These are phyloP conservation scores for Aquilaria malaccensis DNA, from an alignment of 345 rosid species.

Conservation along the genomic window DNA sequence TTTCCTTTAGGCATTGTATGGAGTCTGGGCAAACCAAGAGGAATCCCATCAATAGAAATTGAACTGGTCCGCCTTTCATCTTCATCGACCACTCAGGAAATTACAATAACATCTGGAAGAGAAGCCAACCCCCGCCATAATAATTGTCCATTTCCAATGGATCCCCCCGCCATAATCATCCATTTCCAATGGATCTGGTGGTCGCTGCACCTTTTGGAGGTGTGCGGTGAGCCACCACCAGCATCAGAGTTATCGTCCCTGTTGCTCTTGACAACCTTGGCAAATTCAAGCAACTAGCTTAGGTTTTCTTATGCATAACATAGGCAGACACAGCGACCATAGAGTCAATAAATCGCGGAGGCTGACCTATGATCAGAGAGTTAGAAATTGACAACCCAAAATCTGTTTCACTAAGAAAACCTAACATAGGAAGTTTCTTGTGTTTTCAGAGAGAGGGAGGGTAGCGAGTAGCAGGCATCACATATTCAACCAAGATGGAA, in stretches of 20 bases:
- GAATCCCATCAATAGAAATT: conserved; percentile 60
- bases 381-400: too few relatives aligned
- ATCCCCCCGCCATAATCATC: conserved; percentile 15
- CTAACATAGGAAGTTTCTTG: too few relatives aligned
- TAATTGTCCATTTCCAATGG: conserved; percentile 46
- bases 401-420: too few relatives aligned
- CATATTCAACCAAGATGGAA: too few relatives aligned
- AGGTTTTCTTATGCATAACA: conserved; percentile 87
- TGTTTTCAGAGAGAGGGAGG: too few relatives aligned
- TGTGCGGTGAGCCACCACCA: conserved; percentile 35
- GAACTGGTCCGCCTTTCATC: conserved; percentile 66
- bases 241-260: conserved; percentile 26
- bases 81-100: conserved; percentile 43
- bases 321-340: conserved; percentile 75
- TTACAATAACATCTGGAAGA: conserved; percentile 63
- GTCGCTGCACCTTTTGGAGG: conserved; percentile 9
- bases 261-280: conserved; percentile 51
- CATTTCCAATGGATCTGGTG: conserved; percentile 32
- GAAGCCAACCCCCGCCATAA: conserved; percentile 54
- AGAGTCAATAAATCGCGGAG: too few relatives aligned
- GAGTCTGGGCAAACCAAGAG: conserved; percentile 72
- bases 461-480: too few relatives aligned
- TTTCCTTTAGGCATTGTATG: conserved; percentile 88
- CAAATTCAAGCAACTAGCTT: conserved; percentile 73
- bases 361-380: too few relatives aligned